Evolutionary conservation across 2,329 filamentous ascomycete genomes (phyloP), one percentile per base, ranked within the genome.

Genomic region (Colletotrichum sp.): DNA sequence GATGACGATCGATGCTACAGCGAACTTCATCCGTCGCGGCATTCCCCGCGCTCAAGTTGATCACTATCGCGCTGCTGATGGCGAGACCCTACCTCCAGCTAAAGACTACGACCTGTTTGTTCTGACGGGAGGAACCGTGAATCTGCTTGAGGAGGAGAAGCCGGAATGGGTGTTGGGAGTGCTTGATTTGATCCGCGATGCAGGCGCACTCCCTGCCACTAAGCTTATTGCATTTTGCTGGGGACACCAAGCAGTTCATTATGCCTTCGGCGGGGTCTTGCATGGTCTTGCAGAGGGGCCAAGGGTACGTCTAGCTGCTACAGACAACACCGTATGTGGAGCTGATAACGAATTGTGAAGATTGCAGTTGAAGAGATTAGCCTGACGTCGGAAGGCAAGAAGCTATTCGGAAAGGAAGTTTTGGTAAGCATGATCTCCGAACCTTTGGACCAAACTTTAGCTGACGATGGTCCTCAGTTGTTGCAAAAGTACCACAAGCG

Each of bases 401-500:
- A 34, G 6, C 30, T 62, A 3, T 62, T 62, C 9, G 18, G 18
- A 13, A 62, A 60, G 10, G 57, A 32, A 4, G 6, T n/a, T 28
- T 0, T 60, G 28, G 26, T 60, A 32, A 60, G 57, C 18, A 18
- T 22, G 4, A 9, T 3, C 16, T 30, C 57, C 26, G 13, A 44
- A 1, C 5, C 1, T 9, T 8, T 44, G 6, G 3, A 44, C 16
- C 16, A 18, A 5, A 18, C 2, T 2, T 44, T 9, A 1, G 36
- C 16, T 44, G 36, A 44, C 16, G 8, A 44, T 18, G 16, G 0
- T 18, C 10, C 0, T 18, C 16, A 44, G 36, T 18, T 44, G 8
- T 44, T 44, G 36, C 36, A 44, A 44, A 60, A 62, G 28, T 62
- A 62, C 18, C 59, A 62, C 26, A 62, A 62, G 30, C 59, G 59